A percentile compares a stretch with the other conserved stretches of the same genome.
These are phyloP conservation scores for Allantophomopsis lycopodina DNA, from an alignment of 2,329 filamentous ascomycete genomes.

Conservation along the genomic window DNA sequence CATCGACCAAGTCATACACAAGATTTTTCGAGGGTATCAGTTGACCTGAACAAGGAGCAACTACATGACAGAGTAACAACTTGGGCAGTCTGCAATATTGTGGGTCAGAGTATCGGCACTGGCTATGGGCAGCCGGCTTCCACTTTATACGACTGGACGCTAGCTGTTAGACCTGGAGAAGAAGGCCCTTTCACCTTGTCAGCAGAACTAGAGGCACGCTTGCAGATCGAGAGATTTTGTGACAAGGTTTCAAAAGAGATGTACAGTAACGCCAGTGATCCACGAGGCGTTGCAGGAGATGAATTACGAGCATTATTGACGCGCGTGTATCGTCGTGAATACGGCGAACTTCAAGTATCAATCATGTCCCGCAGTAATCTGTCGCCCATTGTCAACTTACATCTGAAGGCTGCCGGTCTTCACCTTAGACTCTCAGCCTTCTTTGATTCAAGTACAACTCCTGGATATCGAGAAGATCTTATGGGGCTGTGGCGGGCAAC, in stretches of 20 bases:
- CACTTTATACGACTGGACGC: conserved; percentile 63
- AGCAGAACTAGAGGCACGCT: conserved; percentile 49
- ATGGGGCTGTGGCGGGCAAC: conserved; percentile 64
- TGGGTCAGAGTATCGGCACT: conserved; percentile 69
- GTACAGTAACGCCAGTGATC: conserved; percentile 65
- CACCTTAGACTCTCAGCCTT: conserved; percentile 70
- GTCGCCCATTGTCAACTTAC: conserved; percentile 45
- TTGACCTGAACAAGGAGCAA: conserved; percentile 67
- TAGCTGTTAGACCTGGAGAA: conserved; percentile 45
- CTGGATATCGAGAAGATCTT: conserved; percentile 60
- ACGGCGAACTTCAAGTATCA: conserved; percentile 46
- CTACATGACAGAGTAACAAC: conserved; percentile 66
- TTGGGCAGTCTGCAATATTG: conserved; percentile 78
- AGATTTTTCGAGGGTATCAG: conserved; percentile 64
- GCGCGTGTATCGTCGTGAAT: conserved; percentile 52
- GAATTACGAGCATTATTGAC: conserved; percentile 54
- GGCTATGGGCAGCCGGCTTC: conserved; percentile 73
- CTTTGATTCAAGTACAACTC: conserved; percentile 62
- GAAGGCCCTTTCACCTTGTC: conserved; percentile 44
- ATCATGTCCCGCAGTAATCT: conserved; percentile 39
- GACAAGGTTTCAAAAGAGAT: conserved; percentile 69
- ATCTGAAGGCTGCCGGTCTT: conserved; percentile 58
- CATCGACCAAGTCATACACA: conserved; percentile 72
- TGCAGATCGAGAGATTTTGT: conserved; percentile 61
- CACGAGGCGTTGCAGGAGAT: conserved; percentile 53